phyloP scores from a whole-genome alignment of 495 filamentous ascomycete genomes.

The Annulohypoxylon nitens region DNA sequence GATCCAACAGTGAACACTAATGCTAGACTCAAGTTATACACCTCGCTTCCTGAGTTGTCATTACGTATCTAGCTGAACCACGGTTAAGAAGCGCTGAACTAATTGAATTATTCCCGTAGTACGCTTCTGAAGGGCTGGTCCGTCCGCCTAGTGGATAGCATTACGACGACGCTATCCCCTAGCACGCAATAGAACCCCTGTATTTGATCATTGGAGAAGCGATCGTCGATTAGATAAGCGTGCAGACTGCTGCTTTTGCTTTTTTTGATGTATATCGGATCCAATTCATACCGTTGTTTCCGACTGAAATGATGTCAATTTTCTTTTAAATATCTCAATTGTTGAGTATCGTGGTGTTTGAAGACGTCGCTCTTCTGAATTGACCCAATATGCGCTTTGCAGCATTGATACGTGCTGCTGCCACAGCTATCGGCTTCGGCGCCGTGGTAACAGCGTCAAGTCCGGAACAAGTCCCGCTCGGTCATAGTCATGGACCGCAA shows the following conservation, averaged over 20 bases:
- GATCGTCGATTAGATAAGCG: conserved; percentile 20
- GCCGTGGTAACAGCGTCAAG: not conserved
- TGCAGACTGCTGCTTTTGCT: not conserved
- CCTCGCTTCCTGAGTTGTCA: not conserved
- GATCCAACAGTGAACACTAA: not conserved
- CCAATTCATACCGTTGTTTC: not conserved
- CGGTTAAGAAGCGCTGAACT: not conserved
- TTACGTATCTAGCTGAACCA: not conserved
- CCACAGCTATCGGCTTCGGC: conserved; percentile 8
- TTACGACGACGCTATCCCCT: conserved; percentile 20
- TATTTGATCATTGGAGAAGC: conserved; percentile 31
- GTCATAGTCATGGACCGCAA: not conserved
- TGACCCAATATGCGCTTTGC: conserved; percentile 15
- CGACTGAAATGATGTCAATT: not conserved
- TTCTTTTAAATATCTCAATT: not conserved
- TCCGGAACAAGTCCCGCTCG: conserved; percentile 26
- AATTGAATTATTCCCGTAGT: not conserved
- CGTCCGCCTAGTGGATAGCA: not conserved
- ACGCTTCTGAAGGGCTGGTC: not conserved
- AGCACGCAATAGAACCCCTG: conserved; percentile 46
- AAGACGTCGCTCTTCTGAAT: not conserved
- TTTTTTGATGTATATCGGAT: not conserved
- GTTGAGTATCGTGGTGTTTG: not conserved
- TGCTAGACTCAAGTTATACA: not conserved
- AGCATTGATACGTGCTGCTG: not conserved